These are phyloP conservation scores for Metschnikowia matae DNA, from an alignment of 805 yeast species.

Conservation along the genomic window DNA sequence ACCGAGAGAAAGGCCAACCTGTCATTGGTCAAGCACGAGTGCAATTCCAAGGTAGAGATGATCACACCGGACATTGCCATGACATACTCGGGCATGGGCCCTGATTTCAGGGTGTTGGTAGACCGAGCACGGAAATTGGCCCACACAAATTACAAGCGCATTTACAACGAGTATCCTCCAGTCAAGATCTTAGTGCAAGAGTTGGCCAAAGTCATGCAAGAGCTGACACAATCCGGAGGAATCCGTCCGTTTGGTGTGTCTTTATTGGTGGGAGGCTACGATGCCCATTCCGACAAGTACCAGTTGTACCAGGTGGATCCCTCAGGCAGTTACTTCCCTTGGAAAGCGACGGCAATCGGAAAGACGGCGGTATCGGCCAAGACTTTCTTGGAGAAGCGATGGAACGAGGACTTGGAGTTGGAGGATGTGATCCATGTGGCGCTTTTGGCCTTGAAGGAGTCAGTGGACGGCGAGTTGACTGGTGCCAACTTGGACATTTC, in stretches of 20 bases:
- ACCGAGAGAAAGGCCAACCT: slow-evolving; percentile 91
- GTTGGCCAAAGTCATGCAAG: slow-evolving; percentile 95
- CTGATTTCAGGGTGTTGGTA: slow-evolving; percentile 91
- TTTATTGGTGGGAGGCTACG: slow-evolving; percentile 89
- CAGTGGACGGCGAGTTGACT: slow-evolving; percentile 96
- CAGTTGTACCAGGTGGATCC: slow-evolving; percentile 97
- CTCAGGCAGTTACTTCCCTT: slow-evolving; percentile 94
- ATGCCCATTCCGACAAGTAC: slow-evolving; percentile 62
- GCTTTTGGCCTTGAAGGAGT: slow-evolving; percentile 85
- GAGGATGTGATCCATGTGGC: slow-evolving; percentile 99
- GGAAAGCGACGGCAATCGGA: slow-evolving; percentile 99
- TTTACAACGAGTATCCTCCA: slow-evolving; percentile 96
- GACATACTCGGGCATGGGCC: slow-evolving; percentile 98
- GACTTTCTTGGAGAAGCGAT: slow-evolving; percentile 94
- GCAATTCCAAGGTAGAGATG: slow-evolving; percentile 70
- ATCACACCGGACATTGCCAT: slow-evolving; percentile 96
- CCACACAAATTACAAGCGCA: slow-evolving; percentile 86
- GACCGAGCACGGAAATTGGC: slow-evolving; percentile 92
- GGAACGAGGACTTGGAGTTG: slow-evolving; percentile 95
- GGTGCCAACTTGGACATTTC: slow-evolving; percentile 95
- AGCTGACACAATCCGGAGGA: slow-evolving; percentile 98
- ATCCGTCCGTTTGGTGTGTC: slow-evolving; percentile 99
- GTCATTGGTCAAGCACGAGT: slow-evolving; percentile 66
- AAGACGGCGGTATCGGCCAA: slow-evolving; percentile 95
- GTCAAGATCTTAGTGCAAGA: slow-evolving; percentile 91